Evolutionary conservation across 768 basidiomycete species (phyloP).

Genomic region (Lactarius vividus): DNA sequence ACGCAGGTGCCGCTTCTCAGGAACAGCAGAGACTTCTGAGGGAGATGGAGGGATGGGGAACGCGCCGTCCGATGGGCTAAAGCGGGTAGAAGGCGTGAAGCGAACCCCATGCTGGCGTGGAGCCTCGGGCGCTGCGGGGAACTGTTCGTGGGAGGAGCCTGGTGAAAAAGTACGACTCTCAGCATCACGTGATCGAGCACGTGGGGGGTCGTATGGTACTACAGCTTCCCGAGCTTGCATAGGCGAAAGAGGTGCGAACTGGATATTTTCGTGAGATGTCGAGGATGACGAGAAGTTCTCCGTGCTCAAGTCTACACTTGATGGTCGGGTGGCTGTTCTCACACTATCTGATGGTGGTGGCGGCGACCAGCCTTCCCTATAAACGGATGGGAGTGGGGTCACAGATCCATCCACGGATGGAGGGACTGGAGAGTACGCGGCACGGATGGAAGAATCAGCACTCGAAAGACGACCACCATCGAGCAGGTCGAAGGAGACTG

Average conservation of each 20-base stretch:
- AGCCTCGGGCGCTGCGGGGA: background rate
- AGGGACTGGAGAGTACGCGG: conserved; percentile 2
- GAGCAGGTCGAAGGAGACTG: background rate
- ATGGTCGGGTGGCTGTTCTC: background rate
- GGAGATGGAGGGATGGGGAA: conserved; percentile 3
- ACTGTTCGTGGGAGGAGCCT: background rate
- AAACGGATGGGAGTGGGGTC: background rate
- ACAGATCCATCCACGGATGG: background rate
- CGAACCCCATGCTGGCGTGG: conserved; percentile 12
- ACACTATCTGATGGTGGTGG: background rate
- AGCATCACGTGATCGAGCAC: background rate
- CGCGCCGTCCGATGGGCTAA: conserved; percentile 7
- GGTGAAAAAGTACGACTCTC: background rate
- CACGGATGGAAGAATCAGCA: background rate
- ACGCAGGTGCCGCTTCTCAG: background rate
- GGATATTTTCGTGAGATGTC: conserved; percentile 8
- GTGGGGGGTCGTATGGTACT: background rate
- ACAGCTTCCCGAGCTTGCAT: background rate
- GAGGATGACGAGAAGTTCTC: conserved; percentile 4
- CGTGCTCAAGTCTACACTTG: conserved; percentile 1
- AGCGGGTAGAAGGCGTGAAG: conserved; percentile 23
- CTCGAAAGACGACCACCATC: background rate
- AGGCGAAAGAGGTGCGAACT: background rate
- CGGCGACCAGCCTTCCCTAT: background rate
- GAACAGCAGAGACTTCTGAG: background rate